Evolutionary conservation across 805 yeast genomes (phyloP).

Genomic region (Kodamaea restingae): DNA sequence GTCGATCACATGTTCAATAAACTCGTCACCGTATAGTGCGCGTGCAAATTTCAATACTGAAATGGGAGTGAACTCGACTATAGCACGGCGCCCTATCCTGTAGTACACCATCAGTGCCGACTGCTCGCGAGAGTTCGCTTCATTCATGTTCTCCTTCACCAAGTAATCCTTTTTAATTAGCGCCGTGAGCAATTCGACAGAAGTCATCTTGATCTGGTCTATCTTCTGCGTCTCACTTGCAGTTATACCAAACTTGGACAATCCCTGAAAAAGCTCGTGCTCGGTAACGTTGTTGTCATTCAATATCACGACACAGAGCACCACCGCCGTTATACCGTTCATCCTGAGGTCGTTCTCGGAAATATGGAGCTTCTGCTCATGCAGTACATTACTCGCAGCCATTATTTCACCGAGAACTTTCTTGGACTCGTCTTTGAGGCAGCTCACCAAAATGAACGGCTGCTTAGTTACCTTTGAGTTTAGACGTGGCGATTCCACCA

Average conservation of each 20-base stretch:
- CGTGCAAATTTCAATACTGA: slow-evolving; percentile 24
- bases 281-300: slow-evolving; percentile 31
- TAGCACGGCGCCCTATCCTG: slow-evolving; percentile 29
- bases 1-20: slow-evolving; percentile 17
- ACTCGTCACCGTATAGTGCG: slow-evolving; percentile 21
- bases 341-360: slow-evolving; percentile 8
- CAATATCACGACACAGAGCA: slow-evolving; percentile 27
- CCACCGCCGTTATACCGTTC: slow-evolving; percentile 27
- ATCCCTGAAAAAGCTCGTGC: slow-evolving; percentile 17
- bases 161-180: slow-evolving; percentile 30
- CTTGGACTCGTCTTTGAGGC: slow-evolving; percentile 18
- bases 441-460: slow-evolving; percentile 20
- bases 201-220: slow-evolving; percentile 12
- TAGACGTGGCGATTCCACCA: slow-evolving; percentile 17
- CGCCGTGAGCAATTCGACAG: slow-evolving; percentile 22
- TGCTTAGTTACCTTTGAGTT: slow-evolving; percentile 9
- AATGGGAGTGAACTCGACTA: slow-evolving; percentile 30
- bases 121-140: slow-evolving; percentile 7
- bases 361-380: slow-evolving; percentile 12
- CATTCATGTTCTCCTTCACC: slow-evolving; percentile 12
- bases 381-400: slow-evolving; percentile 16
- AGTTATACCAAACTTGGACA: slow-evolving; percentile 20
- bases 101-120: slow-evolving; percentile 18
- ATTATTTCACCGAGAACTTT: slow-evolving; percentile 21
- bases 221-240: slow-evolving; percentile 6